Evolutionary conservation across 2,329 filamentous ascomycete genomes (phyloP), one percentile per base, ranked within the genome.

Genomic region (Fusarium udum): DNA sequence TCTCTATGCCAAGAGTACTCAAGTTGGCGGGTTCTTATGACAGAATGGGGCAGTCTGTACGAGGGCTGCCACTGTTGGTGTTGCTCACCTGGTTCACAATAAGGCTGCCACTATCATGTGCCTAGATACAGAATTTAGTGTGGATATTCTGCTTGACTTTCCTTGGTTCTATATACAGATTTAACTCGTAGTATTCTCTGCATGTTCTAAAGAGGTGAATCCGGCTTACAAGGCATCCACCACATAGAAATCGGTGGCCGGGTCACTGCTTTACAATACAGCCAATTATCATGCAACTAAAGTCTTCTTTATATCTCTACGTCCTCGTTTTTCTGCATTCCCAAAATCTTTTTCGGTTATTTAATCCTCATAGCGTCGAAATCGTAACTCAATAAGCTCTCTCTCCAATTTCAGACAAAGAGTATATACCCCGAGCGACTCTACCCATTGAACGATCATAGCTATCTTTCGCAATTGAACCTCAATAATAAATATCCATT

Each of bases 111-210:
- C 22, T 32, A 7, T n/a, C 46, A n/a, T 9, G 11, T n/a, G 22
- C 15, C 20, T 1, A n/a, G 22, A 4, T 0, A n/a, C 46, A n/a
- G 11, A n/a, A 32, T 3, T 3, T 3, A 13, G 5, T 18, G 0
- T 13, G 11, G 11, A 31, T 2, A n/a, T 4, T 16, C 4, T 13
- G 0, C 1, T 12, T 32, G 5, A 11, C 3, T 3, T 49, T n/a
- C 22, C 6, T 3, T 31, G 13, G 9, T 0, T 31, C 1, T 13
- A 6, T 4, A 7, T n/a, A 9, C 0, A 16, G 13, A 8, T 16
- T 12, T 15, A 48, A 12, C 28, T n/a, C 10, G 20, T 16, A n/a
- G 9, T 12, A 2, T n/a, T 48, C 14, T 16, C 2, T 16, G 4
- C 3, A n/a, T 18, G 3, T n/a, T 6, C 15, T 12, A 11, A 12